Conservation (phyloP, 2,329 filamentous ascomycete genomes). For the Fusarium duplospermum region DNA sequence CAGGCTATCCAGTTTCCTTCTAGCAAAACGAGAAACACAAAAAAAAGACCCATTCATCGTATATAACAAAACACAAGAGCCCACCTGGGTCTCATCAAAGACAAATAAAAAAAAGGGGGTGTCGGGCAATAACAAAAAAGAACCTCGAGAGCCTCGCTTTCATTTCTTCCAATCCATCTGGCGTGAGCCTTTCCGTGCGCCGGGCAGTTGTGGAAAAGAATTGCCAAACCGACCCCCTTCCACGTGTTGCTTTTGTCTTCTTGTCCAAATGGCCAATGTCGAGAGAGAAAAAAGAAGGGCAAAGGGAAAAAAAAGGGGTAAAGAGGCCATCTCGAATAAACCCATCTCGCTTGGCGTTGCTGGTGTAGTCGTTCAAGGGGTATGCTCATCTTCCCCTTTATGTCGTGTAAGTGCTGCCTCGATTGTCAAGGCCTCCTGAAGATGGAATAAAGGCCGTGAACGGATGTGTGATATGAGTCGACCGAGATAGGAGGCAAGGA, state of each 20-base stretch:
- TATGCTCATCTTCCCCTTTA: constrained; percentile 6
- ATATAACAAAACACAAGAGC: constrained; percentile 18
- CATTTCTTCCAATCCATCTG: constrained; percentile 8
- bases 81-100: neutral
- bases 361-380: constrained; percentile 1
- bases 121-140: neutral
- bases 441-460: constrained; percentile 8
- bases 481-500: constrained; percentile 16
- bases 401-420: constrained; percentile 12
- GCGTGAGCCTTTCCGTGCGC: constrained; percentile 31
- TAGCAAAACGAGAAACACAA: constrained; percentile 11
- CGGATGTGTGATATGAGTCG: constrained; percentile 13
- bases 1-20: constrained; percentile 7
- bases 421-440: neutral
- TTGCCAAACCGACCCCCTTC: constrained; percentile 26
- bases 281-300: neutral
- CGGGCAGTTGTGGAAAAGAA: constrained; percentile 18
- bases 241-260: constrained; percentile 30
- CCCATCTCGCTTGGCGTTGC: neutral
- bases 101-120: neutral
- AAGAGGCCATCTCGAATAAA: neutral
- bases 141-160: neutral
- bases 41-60: constrained; percentile 3
- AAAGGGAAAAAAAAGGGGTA: constrained; percentile 3
- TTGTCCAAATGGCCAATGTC: constrained; percentile 30